These are phyloP conservation scores for Ceratocystis albifundus DNA, from an alignment of 2,329 filamentous ascomycete species.

Conservation along the genomic window DNA sequence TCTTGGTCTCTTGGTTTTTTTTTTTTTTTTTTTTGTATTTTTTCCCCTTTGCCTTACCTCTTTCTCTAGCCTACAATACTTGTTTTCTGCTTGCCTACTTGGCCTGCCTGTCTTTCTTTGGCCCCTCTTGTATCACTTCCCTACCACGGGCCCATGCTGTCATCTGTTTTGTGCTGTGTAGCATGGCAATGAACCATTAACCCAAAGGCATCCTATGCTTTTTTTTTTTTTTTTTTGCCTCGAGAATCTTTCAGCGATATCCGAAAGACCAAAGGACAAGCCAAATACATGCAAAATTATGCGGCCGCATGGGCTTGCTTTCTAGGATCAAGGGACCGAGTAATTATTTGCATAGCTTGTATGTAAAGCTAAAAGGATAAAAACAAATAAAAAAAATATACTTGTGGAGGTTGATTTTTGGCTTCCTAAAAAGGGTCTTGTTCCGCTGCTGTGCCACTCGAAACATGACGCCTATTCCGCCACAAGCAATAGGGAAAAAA, in stretches of 20 bases:
- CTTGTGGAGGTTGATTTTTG: background rate
- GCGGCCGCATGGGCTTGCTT: background rate
- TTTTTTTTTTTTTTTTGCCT: too few species aligned
- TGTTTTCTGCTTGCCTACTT: background rate
- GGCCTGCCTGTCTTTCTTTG: background rate
- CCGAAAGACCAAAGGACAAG: background rate
- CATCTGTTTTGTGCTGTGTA: background rate
- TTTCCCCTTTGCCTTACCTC: background rate
- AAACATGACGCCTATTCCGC: constrained; percentile 3
- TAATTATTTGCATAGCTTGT: too few species aligned
- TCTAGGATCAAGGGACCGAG: too few species aligned
- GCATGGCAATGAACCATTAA: constrained; percentile 1
- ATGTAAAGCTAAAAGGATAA: too few species aligned
- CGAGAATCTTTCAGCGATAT: background rate
- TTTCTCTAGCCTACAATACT: background rate
- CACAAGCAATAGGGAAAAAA: background rate
- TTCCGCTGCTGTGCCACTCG: constrained; percentile 10
- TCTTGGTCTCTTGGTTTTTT: background rate
- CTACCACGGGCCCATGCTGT: background rate
- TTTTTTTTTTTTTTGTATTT: background rate
- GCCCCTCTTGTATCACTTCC: background rate
- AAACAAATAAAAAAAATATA: too few species aligned
- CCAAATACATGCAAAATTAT: background rate
- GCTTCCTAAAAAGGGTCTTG: constrained; percentile 10
- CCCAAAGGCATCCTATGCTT: background rate